Percentiles rank a stretch among this genome's conserved stretches.
These are phyloP conservation scores for Balakata baccata DNA, from an alignment of 345 rosid genomes.

Conservation along the genomic window DNA sequence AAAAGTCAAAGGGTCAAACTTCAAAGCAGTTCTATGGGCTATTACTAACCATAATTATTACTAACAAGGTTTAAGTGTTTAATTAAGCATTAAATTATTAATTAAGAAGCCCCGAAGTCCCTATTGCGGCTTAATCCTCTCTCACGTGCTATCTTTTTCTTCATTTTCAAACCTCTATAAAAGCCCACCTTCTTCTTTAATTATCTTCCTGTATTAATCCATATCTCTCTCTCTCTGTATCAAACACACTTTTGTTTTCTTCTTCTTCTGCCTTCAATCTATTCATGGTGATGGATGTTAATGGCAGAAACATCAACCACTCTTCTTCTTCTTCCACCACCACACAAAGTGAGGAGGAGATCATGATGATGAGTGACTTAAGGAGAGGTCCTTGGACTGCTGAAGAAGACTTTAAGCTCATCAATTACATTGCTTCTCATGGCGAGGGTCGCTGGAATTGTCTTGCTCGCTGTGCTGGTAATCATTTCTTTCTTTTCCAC, in stretches of 20 bases:
- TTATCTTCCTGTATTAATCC: constrained; percentile 42
- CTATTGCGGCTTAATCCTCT: constrained; percentile 40
- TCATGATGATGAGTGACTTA: constrained; percentile 35
- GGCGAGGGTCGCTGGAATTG: constrained; percentile 94
- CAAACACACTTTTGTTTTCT: neutral
- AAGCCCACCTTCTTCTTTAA: constrained; percentile 29
- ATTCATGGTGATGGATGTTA: constrained; percentile 40
- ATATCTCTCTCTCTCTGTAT: constrained; percentile 24
- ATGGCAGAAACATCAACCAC: constrained; percentile 18
- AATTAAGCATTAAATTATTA: constrained; percentile 21
- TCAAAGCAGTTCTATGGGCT: constrained; percentile 18
- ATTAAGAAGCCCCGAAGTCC: constrained; percentile 20
- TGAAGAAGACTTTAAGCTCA: constrained; percentile 74
- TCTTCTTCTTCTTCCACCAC: constrained; percentile 16
- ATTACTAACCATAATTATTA: constrained; percentile 23
- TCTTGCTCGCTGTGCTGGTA: constrained; percentile 72
- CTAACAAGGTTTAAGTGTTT: constrained; percentile 23
- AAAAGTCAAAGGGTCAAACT: constrained; percentile 49
- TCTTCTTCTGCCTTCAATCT: constrained; percentile 18
- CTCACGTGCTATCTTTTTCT: constrained; percentile 24
- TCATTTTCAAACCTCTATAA: constrained; percentile 39
- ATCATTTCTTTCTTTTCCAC: neutral
- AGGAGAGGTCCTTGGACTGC: constrained; percentile 91
- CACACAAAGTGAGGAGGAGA: constrained; percentile 37
- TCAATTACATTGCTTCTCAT: constrained; percentile 55